Evolutionary conservation across 1,284 basidiomycete species (phyloP).

Genomic region (Agroathelia rolfsii): DNA sequence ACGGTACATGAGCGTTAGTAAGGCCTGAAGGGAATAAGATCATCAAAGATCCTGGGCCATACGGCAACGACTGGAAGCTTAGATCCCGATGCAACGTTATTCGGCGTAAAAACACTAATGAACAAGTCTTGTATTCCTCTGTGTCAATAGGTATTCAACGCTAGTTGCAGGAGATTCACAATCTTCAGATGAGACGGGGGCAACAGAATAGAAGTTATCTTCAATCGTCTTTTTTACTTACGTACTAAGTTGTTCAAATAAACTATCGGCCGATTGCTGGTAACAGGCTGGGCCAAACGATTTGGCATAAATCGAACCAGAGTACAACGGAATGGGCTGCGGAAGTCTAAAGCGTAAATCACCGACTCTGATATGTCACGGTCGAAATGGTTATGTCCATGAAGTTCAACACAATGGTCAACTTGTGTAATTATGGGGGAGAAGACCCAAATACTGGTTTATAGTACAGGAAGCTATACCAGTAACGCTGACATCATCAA

Average conservation of each 20-base stretch:
- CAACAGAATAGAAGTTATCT: no score
- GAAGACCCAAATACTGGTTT: conserved; percentile 8
- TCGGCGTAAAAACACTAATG: conserved; percentile 31
- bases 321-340: conserved; percentile 5
- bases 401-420: conserved; percentile 42
- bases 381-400: conserved; percentile 16
- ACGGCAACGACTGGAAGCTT: conserved; percentile 34
- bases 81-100: conserved; percentile 10
- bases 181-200: no score
- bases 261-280: conserved; percentile 13
- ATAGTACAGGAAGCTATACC: conserved; percentile 18
- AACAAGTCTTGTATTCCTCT: conserved; percentile 29
- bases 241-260: no score
- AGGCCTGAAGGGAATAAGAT: no score
- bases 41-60: conserved; percentile 11
- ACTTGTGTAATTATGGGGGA: conserved; percentile 39
- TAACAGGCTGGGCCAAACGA: conserved; percentile 5
- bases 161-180: no score
- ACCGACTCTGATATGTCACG: no score
- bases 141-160: no score
- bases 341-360: conserved; percentile 6
- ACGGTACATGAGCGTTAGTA: no score
- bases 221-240: no score
- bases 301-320: not conserved
- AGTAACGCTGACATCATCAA: conserved; percentile 30